Evolutionary conservation across 805 yeast genomes (phyloP).

Genomic region (Saccharomycopsis microspora): DNA sequence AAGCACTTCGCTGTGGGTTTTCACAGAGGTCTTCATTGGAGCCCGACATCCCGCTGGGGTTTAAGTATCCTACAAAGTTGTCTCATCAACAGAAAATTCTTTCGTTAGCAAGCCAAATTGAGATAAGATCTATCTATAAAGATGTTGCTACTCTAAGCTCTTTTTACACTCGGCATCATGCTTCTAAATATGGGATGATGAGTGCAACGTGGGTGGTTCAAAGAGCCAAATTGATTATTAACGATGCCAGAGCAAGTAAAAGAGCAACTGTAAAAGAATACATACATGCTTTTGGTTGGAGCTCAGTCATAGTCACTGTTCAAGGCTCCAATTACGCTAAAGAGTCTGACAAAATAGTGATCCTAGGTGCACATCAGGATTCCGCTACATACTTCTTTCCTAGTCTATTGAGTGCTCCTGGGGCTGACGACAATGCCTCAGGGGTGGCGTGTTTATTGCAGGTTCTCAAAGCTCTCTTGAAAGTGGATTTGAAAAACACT

Average conservation of each 20-base stretch:
- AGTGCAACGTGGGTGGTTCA: conserved; percentile 61
- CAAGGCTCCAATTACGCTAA: conserved; percentile 32
- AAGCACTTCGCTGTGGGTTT: too few relatives aligned
- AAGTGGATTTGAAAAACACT: conserved; percentile 46
- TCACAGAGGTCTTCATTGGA: too few relatives aligned
- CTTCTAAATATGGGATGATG: conserved; percentile 56
- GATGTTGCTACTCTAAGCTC: conserved; percentile 54
- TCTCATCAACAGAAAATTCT: too few relatives aligned
- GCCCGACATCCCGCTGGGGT: too few relatives aligned
- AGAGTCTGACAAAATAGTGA: conserved; percentile 35
- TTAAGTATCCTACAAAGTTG: too few relatives aligned
- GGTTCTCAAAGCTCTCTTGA: conserved; percentile 23
- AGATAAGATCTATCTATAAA: conserved; percentile 20
- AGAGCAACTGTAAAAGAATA: conserved; percentile 36
- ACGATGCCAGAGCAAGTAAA: conserved; percentile 21
- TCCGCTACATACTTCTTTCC: conserved; percentile 70
- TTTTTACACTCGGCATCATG: conserved; percentile 69
- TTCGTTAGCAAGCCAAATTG: not conserved
- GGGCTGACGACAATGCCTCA: conserved; percentile 92
- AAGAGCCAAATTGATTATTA: conserved; percentile 26
- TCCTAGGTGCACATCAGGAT: conserved; percentile 87
- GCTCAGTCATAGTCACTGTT: conserved; percentile 57
- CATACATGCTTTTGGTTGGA: conserved; percentile 71
- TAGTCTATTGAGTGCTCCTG: conserved; percentile 62
- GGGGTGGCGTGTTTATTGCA: conserved; percentile 77